Evolutionary conservation across 2,329 filamentous ascomycete species (phyloP).

Genomic region (Fusarium tjaetaba): DNA sequence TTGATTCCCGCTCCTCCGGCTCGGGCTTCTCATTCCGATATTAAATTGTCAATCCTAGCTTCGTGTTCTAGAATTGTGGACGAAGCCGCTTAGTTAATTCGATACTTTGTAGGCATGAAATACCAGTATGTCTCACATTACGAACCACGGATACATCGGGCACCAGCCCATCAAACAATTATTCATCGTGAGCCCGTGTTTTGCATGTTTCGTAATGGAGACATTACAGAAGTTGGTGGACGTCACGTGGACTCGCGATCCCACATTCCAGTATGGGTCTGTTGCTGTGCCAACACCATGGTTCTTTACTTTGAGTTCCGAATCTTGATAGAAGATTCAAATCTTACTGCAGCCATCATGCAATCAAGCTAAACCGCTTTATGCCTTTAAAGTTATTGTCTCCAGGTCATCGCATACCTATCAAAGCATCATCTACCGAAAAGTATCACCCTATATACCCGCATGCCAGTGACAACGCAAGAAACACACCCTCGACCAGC

Average conservation of each 20-base stretch:
- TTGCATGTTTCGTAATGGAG: background rate
- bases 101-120: background rate
- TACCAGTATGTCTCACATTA: background rate
- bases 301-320: background rate
- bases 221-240: background rate
- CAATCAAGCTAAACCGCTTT: slow-evolving; percentile 8
- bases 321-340: slow-evolving; percentile 5
- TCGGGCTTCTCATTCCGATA: background rate
- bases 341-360: background rate
- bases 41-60: background rate
- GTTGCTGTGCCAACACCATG: slow-evolving; percentile 30
- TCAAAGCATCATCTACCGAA: slow-evolving; percentile 7
- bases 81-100: background rate
- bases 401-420: slow-evolving; percentile 12
- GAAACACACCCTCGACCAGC: background rate
- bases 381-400: background rate
- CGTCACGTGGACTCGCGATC: slow-evolving; percentile 20
- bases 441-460: background rate
- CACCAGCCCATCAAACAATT: background rate
- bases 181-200: background rate
- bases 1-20: background rate
- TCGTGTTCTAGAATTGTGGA: slow-evolving; percentile 15
- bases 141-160: background rate
- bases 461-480: slow-evolving; percentile 7
- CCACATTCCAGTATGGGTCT: slow-evolving; percentile 3